Evolutionary conservation across 495 filamentous ascomycete genomes (phyloP), one percentile per base, ranked within the genome.

Genomic region (Podospora conica): DNA sequence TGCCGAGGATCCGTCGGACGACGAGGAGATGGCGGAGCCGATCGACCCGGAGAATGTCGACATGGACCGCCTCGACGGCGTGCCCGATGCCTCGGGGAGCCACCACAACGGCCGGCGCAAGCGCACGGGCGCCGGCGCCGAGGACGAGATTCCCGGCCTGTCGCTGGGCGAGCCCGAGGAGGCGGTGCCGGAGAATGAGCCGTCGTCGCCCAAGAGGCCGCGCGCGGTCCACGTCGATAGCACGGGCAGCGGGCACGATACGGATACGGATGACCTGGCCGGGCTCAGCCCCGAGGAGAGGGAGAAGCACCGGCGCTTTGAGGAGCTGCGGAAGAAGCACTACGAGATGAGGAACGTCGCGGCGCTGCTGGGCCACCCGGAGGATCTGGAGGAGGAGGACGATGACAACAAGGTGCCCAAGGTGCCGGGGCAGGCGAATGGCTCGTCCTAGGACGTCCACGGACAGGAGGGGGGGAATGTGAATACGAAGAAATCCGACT

Each of bases 321-420:
- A 96, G 79, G 83, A 90, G 79, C 84, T 91, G 82, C 84, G 95
- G 75, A 96, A 92, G 85, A 91, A 86, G 79, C 95, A 98, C 76
- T 98, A 98, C 76, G 96, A 98, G 82, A 98, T 98, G 96, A 92
- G 86, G 82, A 90, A 95, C 73, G 92, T 98, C 23, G 96, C 93
- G 68, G 85, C 88, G 70, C 78, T 98, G 63, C 84, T 98, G 66
- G 95, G 92, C 11, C 85, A 88, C 63, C 84, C 85, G 3, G 86
- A 88, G 69, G 74, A 80, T 1, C 61, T 86, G 22, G 79, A 78
- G 8, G 75, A 67, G 9, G 77, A 69, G 25, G 71, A 73, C 3
- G 75, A 72, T 0, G 73, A 71, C 3, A 71, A 70, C 10, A 69
- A 68, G 62, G 76, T 77, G 60, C 79, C 73, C 55, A 74, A 68